phyloP scores from a whole-genome alignment of 495 filamentous ascomycete species.

The Amphirosellinia nigrospora region DNA sequence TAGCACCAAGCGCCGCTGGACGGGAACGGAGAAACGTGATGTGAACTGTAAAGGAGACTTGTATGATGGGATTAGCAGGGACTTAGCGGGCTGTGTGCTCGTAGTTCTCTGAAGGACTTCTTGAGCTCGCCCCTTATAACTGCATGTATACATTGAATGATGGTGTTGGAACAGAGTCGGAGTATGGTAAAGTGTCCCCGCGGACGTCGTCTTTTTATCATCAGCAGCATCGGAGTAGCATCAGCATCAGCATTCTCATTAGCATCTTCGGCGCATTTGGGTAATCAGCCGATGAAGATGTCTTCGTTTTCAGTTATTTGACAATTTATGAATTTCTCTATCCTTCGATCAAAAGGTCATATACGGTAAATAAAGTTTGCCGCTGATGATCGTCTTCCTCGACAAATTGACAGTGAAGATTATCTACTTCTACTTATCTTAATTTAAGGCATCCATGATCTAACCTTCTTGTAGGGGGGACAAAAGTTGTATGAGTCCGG shows the following conservation, averaged over 20 bases:
- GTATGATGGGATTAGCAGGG: not conserved
- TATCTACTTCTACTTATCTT: not conserved
- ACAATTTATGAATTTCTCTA: not conserved
- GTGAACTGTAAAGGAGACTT: not conserved
- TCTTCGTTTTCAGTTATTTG: not conserved
- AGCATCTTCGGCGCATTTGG: not conserved
- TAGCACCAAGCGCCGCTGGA: conserved; percentile 27
- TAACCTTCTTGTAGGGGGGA: not conserved
- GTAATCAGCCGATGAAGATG: not conserved
- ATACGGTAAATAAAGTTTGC: not conserved
- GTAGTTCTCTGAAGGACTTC: conserved; percentile 13
- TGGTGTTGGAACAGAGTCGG: not conserved
- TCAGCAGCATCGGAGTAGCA: conserved; percentile 8
- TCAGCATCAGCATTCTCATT: not conserved
- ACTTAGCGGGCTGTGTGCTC: conserved; percentile 29
- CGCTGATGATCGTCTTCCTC: not conserved
- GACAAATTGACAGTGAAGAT: not conserved
- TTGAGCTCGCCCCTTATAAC: conserved; percentile 32
- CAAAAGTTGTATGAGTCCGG: not conserved
- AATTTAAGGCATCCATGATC: not conserved
- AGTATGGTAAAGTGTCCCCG: not conserved
- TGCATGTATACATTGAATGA: conserved; percentile 9
- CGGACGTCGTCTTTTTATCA: not conserved
- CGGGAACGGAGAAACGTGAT: not conserved
- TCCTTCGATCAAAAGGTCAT: not conserved